Percentiles rank a stretch among this genome's conserved stretches.
Conservation (phyloP, 768 basidiomycete species). For the Termitomyces eurrhizus region DNA sequence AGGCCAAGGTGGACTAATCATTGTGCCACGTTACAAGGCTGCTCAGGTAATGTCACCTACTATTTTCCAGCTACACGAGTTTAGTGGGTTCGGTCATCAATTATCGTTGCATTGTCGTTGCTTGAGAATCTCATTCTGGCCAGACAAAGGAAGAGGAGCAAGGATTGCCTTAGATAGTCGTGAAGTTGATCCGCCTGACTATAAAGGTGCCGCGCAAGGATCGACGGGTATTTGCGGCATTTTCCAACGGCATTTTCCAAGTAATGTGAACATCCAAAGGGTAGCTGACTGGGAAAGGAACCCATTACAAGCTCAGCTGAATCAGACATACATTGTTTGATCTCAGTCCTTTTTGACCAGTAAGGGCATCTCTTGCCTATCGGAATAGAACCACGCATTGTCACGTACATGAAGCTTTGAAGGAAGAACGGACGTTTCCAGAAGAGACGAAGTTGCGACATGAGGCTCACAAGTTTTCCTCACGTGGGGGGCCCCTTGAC, state of each 20-base stretch:
- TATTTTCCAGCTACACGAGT: slow-evolving; percentile 13
- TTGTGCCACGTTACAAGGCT: slow-evolving; percentile 17
- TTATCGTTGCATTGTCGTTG: slow-evolving; percentile 12
- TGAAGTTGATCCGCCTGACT: neutral
- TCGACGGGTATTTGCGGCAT: neutral
- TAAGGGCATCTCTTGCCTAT: neutral
- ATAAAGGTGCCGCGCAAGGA: neutral
- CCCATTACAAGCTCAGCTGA: neutral
- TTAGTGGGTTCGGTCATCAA: slow-evolving; percentile 8
- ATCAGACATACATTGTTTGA: neutral
- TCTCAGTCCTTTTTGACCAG: neutral
- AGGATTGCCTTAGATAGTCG: slow-evolving; percentile 7
- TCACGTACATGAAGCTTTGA: neutral
- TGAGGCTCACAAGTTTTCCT: slow-evolving; percentile 14
- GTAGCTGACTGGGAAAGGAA: neutral
- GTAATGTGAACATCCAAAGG: neutral
- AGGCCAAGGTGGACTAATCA: slow-evolving; percentile 12
- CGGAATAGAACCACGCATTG: neutral
- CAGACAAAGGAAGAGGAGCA: slow-evolving; percentile 20
- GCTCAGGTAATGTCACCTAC: slow-evolving; percentile 10
- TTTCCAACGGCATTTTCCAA: neutral
- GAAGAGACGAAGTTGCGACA: slow-evolving; percentile 5
- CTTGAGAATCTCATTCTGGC: slow-evolving; percentile 2
- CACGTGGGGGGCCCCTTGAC: too few relatives aligned
- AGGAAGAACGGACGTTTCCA: neutral